Conservation (phyloP, 1,284 basidiomycete species). For the Boletus sp. region DNA sequence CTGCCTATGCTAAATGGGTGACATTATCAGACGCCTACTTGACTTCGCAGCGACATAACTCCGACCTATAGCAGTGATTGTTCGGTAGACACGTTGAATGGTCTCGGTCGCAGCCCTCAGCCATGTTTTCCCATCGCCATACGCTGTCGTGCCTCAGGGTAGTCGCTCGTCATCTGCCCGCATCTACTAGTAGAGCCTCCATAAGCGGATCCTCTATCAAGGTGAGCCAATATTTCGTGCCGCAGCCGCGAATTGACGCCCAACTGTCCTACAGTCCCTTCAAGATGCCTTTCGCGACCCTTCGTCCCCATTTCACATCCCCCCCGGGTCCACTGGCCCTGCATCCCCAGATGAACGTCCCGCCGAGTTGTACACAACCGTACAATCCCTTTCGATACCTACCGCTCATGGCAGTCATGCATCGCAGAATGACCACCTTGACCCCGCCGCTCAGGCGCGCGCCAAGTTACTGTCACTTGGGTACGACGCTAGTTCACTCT, state of each 20-base stretch:
- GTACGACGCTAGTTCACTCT: slow-evolving; percentile 59
- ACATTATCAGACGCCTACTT: too few species aligned
- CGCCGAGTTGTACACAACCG: not conserved
- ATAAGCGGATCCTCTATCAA: slow-evolving; percentile 31
- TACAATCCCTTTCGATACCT: not conserved
- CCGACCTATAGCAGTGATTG: too few species aligned
- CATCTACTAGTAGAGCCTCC: not conserved
- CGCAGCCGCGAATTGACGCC: not conserved
- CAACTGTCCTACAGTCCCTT: slow-evolving; percentile 37
- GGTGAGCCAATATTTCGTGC: slow-evolving; percentile 18
- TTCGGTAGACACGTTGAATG: too few species aligned
- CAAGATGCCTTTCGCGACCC: slow-evolving; percentile 63
- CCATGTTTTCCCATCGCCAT: not conserved
- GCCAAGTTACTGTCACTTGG: slow-evolving; percentile 45
- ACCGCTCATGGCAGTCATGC: not conserved
- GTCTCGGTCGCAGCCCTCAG: not conserved
- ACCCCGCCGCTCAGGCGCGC: slow-evolving; percentile 38
- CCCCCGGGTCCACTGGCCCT: slow-evolving; percentile 57
- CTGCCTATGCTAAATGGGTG: too few species aligned
- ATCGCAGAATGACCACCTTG: not conserved
- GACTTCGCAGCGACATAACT: too few species aligned
- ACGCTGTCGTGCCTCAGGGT: slow-evolving; percentile 9
- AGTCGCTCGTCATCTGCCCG: slow-evolving; percentile 4
- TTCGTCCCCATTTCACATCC: slow-evolving; percentile 59
- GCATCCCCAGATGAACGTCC: slow-evolving; percentile 47